A percentile compares a stretch with the other conserved stretches of the same genome.
phyloP scores from a whole-genome alignment of 2,329 filamentous ascomycete species.

The Claviceps digitariae region DNA sequence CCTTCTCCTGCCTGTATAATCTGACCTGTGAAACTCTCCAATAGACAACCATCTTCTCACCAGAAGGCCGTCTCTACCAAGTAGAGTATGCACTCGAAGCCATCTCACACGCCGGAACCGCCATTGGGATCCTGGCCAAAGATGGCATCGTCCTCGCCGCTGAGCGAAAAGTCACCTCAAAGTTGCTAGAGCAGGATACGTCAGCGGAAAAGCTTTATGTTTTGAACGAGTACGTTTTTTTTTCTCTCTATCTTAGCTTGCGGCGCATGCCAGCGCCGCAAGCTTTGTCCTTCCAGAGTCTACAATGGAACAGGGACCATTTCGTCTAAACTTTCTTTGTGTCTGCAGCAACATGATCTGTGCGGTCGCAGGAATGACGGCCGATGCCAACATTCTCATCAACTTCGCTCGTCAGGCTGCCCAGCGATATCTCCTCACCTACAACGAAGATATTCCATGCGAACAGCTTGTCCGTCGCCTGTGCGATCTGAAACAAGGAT shows the following conservation, averaged over 20 bases:
- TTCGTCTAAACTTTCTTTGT: background rate
- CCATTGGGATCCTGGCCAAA: constrained; percentile 89
- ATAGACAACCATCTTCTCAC: constrained; percentile 98
- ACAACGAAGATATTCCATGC: constrained; percentile 99
- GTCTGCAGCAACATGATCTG: constrained; percentile 91
- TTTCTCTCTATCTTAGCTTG: background rate
- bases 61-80: constrained; percentile 95
- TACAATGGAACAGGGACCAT: background rate
- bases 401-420: constrained; percentile 97
- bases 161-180: constrained; percentile 97
- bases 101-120: constrained; percentile 95
- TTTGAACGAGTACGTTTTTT: constrained; percentile 69
- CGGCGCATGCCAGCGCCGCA: background rate
- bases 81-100: constrained; percentile 98
- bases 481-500: constrained; percentile 97
- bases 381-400: constrained; percentile 99
- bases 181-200: constrained; percentile 97
- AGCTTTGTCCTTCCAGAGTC: background rate
- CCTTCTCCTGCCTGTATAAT: background rate
- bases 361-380: constrained; percentile 97
- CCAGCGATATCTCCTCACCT: constrained; percentile 94
- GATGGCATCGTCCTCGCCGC: constrained; percentile 97
- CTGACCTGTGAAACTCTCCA: background rate
- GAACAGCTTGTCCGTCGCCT: constrained; percentile 94
- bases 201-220: constrained; percentile 99